Conservation (phyloP, 2,329 filamentous ascomycete genomes). For the Verticillium alfalfae region DNA sequence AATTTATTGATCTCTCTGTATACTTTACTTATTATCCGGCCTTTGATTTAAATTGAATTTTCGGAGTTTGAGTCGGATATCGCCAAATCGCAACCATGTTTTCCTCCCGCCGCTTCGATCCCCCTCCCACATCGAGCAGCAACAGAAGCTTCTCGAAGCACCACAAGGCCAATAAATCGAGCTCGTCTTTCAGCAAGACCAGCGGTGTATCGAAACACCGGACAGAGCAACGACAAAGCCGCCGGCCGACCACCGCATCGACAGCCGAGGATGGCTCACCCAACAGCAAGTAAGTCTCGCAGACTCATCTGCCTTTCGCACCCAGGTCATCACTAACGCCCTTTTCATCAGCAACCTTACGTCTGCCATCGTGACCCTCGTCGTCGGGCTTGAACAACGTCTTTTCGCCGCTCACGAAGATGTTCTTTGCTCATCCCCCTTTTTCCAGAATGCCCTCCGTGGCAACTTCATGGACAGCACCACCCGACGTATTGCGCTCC, state of each 20-base stretch:
- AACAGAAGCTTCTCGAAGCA: conserved; percentile 49
- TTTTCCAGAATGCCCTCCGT: conserved; percentile 63
- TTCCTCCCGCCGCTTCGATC: conserved; percentile 32
- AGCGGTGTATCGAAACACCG: conserved; percentile 49
- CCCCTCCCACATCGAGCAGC: conserved; percentile 18
- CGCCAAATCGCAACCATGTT: not conserved
- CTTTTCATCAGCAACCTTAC: conserved; percentile 41
- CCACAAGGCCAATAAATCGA: conserved; percentile 44
- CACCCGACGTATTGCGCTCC: conserved; percentile 71
- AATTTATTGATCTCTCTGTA: not conserved
- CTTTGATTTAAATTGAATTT: conserved; percentile 4
- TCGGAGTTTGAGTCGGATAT: not conserved
- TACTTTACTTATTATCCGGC: conserved; percentile 9
- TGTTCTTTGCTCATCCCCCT: conserved; percentile 71
- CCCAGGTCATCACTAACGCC: conserved; percentile 5
- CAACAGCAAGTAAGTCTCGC: conserved; percentile 35
- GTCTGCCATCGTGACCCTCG: conserved; percentile 72
- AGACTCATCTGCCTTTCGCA: not conserved
- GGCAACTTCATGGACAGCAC: conserved; percentile 55
- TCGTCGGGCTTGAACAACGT: conserved; percentile 74
- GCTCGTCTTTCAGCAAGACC: conserved; percentile 49
- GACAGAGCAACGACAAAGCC: conserved; percentile 41
- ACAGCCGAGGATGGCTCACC: conserved; percentile 32
- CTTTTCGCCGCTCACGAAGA: conserved; percentile 92
- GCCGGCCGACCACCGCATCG: conserved; percentile 42